Conservation (phyloP, 768 basidiomycete species). For the Clitopilus passeckerianus region DNA sequence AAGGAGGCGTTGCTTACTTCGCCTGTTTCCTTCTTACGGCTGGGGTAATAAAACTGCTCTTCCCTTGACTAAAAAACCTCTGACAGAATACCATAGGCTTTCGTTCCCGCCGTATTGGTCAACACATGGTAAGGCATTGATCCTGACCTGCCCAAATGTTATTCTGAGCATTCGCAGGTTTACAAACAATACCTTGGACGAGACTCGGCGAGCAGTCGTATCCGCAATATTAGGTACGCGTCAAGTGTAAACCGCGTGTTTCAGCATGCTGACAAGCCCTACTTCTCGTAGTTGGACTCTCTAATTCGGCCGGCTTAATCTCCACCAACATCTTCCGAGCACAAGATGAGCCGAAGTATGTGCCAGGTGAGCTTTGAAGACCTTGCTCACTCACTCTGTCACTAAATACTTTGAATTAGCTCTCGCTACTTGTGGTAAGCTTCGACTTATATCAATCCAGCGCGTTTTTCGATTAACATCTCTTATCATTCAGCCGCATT, state of each 20-base stretch:
- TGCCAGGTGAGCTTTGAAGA: constrained; percentile 19
- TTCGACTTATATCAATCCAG: not conserved
- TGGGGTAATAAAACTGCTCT: constrained; percentile 25
- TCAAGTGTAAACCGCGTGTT: not conserved
- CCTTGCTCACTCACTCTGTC: not conserved
- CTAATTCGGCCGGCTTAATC: constrained; percentile 45
- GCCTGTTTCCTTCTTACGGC: constrained; percentile 50
- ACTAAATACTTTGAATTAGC: constrained; percentile 17
- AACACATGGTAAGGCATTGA: constrained; percentile 28
- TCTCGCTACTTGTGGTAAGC: constrained; percentile 38
- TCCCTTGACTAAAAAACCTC: not conserved
- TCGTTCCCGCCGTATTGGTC: constrained; percentile 40
- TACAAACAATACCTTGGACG: constrained; percentile 44
- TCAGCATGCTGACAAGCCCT: not conserved
- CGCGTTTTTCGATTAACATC: not conserved
- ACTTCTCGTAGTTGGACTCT: constrained; percentile 32
- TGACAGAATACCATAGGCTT: constrained; percentile 23
- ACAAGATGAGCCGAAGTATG: constrained; percentile 44
- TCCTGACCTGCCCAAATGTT: not conserved
- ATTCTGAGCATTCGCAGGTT: constrained; percentile 22
- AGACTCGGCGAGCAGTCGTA: constrained; percentile 44
- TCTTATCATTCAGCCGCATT: constrained; percentile 31
- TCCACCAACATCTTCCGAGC: constrained; percentile 49
- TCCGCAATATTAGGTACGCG: constrained; percentile 42
- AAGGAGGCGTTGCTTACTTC: constrained; percentile 44